Evolutionary conservation across 176 grass and related monocot genomes (phyloP).

Genomic region (Canna indica): DNA sequence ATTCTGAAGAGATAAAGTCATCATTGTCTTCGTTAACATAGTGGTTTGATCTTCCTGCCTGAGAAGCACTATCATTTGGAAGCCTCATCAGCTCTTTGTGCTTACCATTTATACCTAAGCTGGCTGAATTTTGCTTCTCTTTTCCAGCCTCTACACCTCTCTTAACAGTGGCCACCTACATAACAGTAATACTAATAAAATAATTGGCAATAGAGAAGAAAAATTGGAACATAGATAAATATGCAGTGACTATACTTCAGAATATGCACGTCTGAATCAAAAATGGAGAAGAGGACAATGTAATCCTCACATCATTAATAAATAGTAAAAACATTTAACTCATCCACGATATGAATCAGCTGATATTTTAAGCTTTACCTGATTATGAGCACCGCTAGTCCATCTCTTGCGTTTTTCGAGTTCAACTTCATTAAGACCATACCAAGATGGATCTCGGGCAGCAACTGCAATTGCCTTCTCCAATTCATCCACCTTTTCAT

Average conservation of each 20-base stretch:
- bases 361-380: constrained; percentile 24
- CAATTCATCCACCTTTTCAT: constrained; percentile 76
- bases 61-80: constrained; percentile 34
- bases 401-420: constrained; percentile 64
- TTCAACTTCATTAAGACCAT: constrained; percentile 73
- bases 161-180: constrained; percentile 52
- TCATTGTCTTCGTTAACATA: constrained; percentile 42
- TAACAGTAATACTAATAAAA: constrained; percentile 5
- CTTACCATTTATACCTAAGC: constrained; percentile 15
- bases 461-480: constrained; percentile 79
- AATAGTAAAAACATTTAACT: not conserved
- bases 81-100: constrained; percentile 44
- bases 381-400: constrained; percentile 57
- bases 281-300: not conserved
- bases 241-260: not conserved
- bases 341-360: not conserved
- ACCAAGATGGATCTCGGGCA: constrained; percentile 69
- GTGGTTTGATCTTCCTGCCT: constrained; percentile 50
- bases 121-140: constrained; percentile 25
- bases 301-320: not conserved
- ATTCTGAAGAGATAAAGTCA: constrained; percentile 94
- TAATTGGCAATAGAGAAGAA: not conserved
- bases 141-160: constrained; percentile 62
- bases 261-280: not conserved
- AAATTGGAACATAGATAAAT: not conserved